Evolutionary conservation across 2,329 filamentous ascomycete genomes (phyloP), one percentile per base, ranked within the genome.

Genomic region (Rhexocercosporidium sp.): DNA sequence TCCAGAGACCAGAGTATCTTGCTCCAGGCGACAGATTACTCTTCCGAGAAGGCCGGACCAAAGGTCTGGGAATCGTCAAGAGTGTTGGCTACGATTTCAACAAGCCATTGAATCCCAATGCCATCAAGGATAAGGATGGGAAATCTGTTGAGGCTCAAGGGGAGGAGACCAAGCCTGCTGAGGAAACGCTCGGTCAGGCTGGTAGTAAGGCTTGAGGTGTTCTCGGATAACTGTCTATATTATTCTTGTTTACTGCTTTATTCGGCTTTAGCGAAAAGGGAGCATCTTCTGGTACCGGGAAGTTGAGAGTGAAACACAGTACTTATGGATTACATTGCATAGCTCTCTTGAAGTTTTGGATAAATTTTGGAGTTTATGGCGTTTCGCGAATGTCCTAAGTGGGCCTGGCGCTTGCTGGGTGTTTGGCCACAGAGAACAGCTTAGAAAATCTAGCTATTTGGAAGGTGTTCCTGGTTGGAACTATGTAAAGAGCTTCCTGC

Each of bases 21-120:
- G 91, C 90, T 0, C 90, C 93, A 0, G 96, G 96, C 0, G 96
- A 98, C 79, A 86, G 95, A 25, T 87, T 99, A 37, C 82, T 99
- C 20, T 99, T 99, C 83, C 87, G 96, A 49, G 96, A 99, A 81
- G 96, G 96, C 0, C 86, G 94, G 69, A 99, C 96, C 0, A 98
- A 98, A 82, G 96, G 96, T 0, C 82, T 99, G 0, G 96, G 96
- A 0, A 97, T 99, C 70, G 93, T 99, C 59, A 97, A 97, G 79
- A 87, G 88, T 46, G 86, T 98, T 0, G 94, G 94, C 2, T 99
- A 98, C 78, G 94, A 98, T 78, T 84, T 89, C 0, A 74, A 70
- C 3, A 80, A 83, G n/a, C 83, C 83, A 7, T 72, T 86, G 56
- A 81, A 80, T 66, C 78, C 80, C 4, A 77, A 81, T 18, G 71